phyloP scores from a whole-genome alignment of 805 yeast species.

The Jamesozyma jinghongensis region DNA sequence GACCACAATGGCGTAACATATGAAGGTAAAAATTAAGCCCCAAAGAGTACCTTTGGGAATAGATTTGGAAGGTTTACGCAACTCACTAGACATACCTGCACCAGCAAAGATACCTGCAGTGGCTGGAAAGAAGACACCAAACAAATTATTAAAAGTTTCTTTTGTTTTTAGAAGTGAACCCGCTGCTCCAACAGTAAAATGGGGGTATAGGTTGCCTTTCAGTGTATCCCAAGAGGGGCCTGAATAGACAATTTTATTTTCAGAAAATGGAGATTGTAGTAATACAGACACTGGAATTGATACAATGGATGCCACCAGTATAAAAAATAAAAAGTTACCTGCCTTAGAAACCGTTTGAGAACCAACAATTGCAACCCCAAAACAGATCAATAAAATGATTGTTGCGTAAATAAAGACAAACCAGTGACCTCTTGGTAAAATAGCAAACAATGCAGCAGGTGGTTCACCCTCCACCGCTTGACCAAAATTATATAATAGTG shows the following conservation, averaged over 20 bases:
- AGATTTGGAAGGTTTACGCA: slow-evolving; percentile 73
- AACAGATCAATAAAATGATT: slow-evolving; percentile 55
- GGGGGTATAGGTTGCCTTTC: slow-evolving; percentile 59
- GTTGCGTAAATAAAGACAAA: slow-evolving; percentile 69
- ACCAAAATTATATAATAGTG: slow-evolving; percentile 75
- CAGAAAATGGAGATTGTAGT: slow-evolving; percentile 53
- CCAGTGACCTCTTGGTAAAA: slow-evolving; percentile 64
- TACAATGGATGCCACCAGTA: slow-evolving; percentile 60
- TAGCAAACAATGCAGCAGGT: slow-evolving; percentile 31
- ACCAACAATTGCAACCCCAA: slow-evolving; percentile 71
- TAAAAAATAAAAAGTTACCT: slow-evolving; percentile 61
- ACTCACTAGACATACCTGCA: slow-evolving; percentile 96
- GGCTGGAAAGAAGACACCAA: slow-evolving; percentile 96
- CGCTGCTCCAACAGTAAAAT: slow-evolving; percentile 84
- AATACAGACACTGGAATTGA: slow-evolving; percentile 76
- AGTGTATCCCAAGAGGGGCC: slow-evolving; percentile 70
- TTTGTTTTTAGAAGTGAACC: slow-evolving; percentile 57
- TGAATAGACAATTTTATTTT: slow-evolving; percentile 45
- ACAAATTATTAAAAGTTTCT: slow-evolving; percentile 76
- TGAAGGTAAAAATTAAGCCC: slow-evolving; percentile 72
- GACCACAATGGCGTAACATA: slow-evolving; percentile 71
- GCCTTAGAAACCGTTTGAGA: slow-evolving; percentile 74
- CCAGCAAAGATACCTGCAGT: slow-evolving; percentile 99
- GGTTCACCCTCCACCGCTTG: slow-evolving; percentile 18
- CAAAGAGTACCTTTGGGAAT: slow-evolving; percentile 91